Evolutionary conservation across 768 basidiomycete genomes (phyloP), one percentile per base, ranked within the genome.

Genomic region (Calocybe indica): DNA sequence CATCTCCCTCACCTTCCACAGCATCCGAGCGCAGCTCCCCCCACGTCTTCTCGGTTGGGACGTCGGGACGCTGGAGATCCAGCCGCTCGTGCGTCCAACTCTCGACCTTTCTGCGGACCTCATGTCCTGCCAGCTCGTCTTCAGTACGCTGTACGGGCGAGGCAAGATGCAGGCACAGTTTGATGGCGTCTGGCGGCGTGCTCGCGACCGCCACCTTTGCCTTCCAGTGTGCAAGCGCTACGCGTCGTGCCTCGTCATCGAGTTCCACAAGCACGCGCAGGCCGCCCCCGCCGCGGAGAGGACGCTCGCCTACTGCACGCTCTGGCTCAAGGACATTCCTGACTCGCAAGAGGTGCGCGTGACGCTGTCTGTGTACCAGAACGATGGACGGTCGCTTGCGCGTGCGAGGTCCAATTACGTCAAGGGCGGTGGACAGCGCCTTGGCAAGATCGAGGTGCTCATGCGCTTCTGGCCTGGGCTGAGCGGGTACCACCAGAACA

Each of bases 1-100:
- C 58, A 65, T 88, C 40, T 79, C 81, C 0, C 56, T 89, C 34
- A 71, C 80, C 1, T 90, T 88, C 75, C 76, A 83, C 40, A 78
- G 79, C 45, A 72, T 88, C 40, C 75, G 83, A 52, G 68, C 77
- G 9, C 65, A 73, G 43, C 71, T 88, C 1, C 81, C 83, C 0
- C 72, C 65, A 6, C 69, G 74, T 22, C 69, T 85, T 37, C 66
- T 72, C 9, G 86, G 86, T 6, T 6, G 83, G 79, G 82, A 87
- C 43, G 75, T 82, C 6, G 83, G 82, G 33, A 85, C 82, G 0
- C 71, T 89, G 37, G 81, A 82, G 48, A 62, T 82, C 37, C 57
- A 55, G 7, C 59, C 67, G 5, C 49, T 55, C 28, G 71, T 69
- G 15, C 58, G 60, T 5, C 55, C 63, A 2, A 58, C 59, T 1